These are phyloP conservation scores for Buddleja alternifolia DNA, from an alignment of 257 asterid genomes.

Conservation along the genomic window DNA sequence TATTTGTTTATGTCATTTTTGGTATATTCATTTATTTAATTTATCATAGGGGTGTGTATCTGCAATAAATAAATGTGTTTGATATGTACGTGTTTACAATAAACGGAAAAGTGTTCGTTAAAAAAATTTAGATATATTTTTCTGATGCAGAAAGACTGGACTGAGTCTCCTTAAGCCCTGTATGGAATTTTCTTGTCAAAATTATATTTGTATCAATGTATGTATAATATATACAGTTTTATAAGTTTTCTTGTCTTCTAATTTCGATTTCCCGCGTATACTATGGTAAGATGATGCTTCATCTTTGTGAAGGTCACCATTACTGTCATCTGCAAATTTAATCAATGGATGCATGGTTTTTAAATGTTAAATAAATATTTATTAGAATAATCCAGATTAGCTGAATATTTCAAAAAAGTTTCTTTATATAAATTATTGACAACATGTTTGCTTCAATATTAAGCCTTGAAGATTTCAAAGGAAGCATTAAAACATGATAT, in stretches of 20 bases:
- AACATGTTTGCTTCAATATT: constrained; percentile 8
- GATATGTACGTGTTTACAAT: constrained; percentile 26
- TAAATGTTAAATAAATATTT: constrained; percentile 5
- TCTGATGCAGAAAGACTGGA: neutral
- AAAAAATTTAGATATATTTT: neutral
- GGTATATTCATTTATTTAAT: constrained; percentile 45
- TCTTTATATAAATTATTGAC: neutral
- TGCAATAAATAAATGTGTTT: constrained; percentile 26
- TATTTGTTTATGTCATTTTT: constrained; percentile 27
- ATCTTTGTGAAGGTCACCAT: neutral
- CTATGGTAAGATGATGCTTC: neutral
- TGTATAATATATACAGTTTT: constrained; percentile 2
- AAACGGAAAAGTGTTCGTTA: constrained; percentile 15
- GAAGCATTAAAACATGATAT: neutral
- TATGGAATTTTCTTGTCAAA: constrained; percentile 3
- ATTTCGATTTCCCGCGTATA: no score
- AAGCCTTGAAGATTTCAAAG: constrained; percentile 27
- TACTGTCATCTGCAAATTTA: no score
- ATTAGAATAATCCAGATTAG: constrained; percentile 18
- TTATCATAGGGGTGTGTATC: constrained; percentile 28
- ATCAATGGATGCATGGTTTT: neutral
- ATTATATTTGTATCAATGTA: constrained; percentile 1
- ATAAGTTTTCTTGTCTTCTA: no score
- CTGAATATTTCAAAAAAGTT: neutral
- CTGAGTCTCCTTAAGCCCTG: constrained; percentile 1